A percentile compares a stretch with the other conserved stretches of the same genome.
Evolutionary conservation across 2,329 filamentous ascomycete genomes (phyloP).

Genomic region (Botrytis elliptica): DNA sequence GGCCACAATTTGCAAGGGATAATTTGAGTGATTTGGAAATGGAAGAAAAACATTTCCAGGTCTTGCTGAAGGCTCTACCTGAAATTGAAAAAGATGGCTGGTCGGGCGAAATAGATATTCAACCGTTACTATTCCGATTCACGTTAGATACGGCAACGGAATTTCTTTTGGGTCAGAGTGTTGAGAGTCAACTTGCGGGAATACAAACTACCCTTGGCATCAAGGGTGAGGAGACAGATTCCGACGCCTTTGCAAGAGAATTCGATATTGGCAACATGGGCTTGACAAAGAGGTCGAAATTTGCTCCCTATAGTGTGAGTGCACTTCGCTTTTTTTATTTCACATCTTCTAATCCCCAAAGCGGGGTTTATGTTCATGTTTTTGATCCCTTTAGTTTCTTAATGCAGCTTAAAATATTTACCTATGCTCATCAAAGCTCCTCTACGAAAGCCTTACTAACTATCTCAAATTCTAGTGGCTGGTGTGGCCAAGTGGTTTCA

Average conservation of each 20-base stretch:
- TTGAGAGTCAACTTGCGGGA: slow-evolving; percentile 41
- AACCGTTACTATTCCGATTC: slow-evolving; percentile 61
- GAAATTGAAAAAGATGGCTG: slow-evolving; percentile 49
- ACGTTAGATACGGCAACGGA: slow-evolving; percentile 51
- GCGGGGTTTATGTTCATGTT: no score
- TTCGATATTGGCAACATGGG: slow-evolving; percentile 48
- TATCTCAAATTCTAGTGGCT: slow-evolving; percentile 31
- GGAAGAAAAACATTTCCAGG: slow-evolving; percentile 66
- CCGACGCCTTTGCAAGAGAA: slow-evolving; percentile 31
- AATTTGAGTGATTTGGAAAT: slow-evolving; percentile 66
- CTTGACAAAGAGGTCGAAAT: slow-evolving; percentile 23
- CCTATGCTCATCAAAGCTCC: no score
- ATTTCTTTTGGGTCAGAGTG: slow-evolving; percentile 59
- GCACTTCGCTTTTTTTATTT: background rate
- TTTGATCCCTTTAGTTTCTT: background rate
- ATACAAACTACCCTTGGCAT: slow-evolving; percentile 1
- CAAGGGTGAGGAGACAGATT: slow-evolving; percentile 10
- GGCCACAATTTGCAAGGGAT: slow-evolving; percentile 54
- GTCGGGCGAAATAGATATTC: slow-evolving; percentile 54
- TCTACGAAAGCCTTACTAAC: slow-evolving; percentile 13
- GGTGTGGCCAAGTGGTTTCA: slow-evolving; percentile 38
- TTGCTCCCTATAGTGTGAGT: slow-evolving; percentile 6
- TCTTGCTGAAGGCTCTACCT: slow-evolving; percentile 58
- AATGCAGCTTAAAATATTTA: background rate
- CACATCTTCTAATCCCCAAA: no score